These are phyloP conservation scores for Pyrenula aspistea DNA, from an alignment of 495 filamentous ascomycete genomes.

Conservation along the genomic window DNA sequence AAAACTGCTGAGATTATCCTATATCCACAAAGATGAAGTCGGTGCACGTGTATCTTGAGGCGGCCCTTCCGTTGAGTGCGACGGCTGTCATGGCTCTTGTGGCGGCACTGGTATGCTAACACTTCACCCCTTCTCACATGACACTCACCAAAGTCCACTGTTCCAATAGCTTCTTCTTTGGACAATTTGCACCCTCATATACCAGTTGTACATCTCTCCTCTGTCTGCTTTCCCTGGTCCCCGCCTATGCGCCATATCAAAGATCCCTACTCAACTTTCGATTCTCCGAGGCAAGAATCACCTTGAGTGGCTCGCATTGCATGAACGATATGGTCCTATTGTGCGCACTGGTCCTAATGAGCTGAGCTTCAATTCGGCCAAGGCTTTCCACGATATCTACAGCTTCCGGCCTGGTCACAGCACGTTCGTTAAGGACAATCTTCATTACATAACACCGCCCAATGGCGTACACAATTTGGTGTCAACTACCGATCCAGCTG, in stretches of 20 bases:
- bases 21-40: no score
- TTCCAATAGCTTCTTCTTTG: conserved; percentile 8
- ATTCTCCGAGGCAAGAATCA: background rate
- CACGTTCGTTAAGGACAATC: background rate
- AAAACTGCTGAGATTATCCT: no score
- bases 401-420: conserved; percentile 18
- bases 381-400: conserved; percentile 49
- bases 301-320: conserved; percentile 6
- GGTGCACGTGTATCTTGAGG: no score
- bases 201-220: conserved; percentile 38
- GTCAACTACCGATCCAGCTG: conserved; percentile 23
- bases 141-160: no score
- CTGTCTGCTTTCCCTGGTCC: conserved; percentile 40
- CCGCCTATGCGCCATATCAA: conserved; percentile 24
- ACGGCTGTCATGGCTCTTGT: no score
- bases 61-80: no score
- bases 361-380: conserved; percentile 39
- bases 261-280: conserved; percentile 19
- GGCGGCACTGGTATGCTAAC: no score
- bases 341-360: conserved; percentile 45
- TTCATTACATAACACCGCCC: background rate
- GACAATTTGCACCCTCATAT: conserved; percentile 14
- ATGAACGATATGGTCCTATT: conserved; percentile 29
- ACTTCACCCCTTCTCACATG: no score
- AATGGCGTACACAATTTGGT: conserved; percentile 5